Evolutionary conservation across 2,329 filamentous ascomycete genomes (phyloP).

Genomic region (Arthrinium phaeospermum): DNA sequence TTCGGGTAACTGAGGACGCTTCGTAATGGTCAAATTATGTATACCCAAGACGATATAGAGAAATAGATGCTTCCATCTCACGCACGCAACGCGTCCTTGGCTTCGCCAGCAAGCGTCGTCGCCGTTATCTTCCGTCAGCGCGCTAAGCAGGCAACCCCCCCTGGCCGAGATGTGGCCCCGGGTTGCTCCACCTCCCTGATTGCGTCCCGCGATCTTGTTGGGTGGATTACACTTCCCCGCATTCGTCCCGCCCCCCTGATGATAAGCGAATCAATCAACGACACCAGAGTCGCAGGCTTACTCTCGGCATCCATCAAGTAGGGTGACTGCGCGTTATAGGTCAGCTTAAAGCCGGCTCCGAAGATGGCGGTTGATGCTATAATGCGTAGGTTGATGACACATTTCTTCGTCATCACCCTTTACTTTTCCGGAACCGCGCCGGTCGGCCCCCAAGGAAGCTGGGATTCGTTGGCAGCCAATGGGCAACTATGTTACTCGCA

Average conservation of each 20-base stretch:
- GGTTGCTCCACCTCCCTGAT: not conserved
- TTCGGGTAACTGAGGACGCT: too few relatives aligned
- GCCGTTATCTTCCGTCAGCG: not conserved
- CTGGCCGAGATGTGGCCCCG: not conserved
- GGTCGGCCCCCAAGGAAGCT: too few relatives aligned
- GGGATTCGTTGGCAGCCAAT: too few relatives aligned
- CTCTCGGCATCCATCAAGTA: not conserved
- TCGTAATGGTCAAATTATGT: too few relatives aligned
- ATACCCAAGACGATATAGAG: too few relatives aligned
- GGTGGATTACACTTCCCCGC: not conserved
- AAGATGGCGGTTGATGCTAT: constrained; percentile 26
- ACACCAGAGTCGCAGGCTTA: not conserved
- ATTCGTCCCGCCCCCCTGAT: not conserved
- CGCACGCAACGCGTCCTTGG: not conserved
- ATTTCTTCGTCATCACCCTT: too few relatives aligned
- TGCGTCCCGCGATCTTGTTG: not conserved
- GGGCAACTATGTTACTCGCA: too few relatives aligned
- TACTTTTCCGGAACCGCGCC: too few relatives aligned
- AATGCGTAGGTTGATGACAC: too few relatives aligned
- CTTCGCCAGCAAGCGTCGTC: not conserved
- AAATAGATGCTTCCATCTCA: not conserved
- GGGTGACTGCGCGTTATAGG: not conserved
- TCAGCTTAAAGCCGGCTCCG: not conserved
- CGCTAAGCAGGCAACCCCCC: not conserved
- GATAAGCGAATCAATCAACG: not conserved